A percentile compares a stretch with the other conserved stretches of the same genome.
Conservation (phyloP, 805 yeast genomes). For the Metschnikowia arizonensis region DNA sequence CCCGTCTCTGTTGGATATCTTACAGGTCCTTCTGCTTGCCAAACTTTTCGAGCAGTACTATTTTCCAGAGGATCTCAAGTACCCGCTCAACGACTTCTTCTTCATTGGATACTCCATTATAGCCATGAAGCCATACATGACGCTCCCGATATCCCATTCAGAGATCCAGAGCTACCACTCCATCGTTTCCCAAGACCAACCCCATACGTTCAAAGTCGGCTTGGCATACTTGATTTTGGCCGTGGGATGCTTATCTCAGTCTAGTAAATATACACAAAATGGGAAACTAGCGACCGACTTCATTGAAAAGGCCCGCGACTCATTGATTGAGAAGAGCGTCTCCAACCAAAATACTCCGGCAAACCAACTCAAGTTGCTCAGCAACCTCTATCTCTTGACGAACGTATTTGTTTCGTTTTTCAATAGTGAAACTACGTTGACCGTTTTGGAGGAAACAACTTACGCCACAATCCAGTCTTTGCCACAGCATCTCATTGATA, state of each 20-base stretch:
- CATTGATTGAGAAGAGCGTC: constrained; percentile 31
- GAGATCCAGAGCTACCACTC: constrained; percentile 24
- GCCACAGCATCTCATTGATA: constrained; percentile 27
- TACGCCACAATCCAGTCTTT: constrained; percentile 39
- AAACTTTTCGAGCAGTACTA: constrained; percentile 21
- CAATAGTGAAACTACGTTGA: constrained; percentile 45
- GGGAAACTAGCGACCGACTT: constrained; percentile 30
- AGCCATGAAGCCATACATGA: constrained; percentile 12
- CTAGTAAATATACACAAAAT: constrained; percentile 21
- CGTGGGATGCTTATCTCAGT: constrained; percentile 34
- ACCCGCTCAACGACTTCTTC: constrained; percentile 25
- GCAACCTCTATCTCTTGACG: constrained; percentile 37
- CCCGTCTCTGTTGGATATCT: constrained; percentile 60
- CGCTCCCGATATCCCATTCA: constrained; percentile 21
- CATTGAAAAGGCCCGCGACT: constrained; percentile 45
- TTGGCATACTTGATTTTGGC: constrained; percentile 44
- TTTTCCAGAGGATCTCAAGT: constrained; percentile 8
- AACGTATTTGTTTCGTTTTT: constrained; percentile 41
- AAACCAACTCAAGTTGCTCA: constrained; percentile 18
- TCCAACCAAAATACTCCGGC: constrained; percentile 29
- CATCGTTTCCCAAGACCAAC: constrained; percentile 15
- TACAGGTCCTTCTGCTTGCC: constrained; percentile 27
- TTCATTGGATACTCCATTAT: constrained; percentile 31
- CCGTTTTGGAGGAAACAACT: constrained; percentile 47
- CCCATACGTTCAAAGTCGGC: constrained; percentile 33